Evolutionary conservation across 129 eudicot genomes (phyloP).

Genomic region (Saposhnikovia divaricata): DNA sequence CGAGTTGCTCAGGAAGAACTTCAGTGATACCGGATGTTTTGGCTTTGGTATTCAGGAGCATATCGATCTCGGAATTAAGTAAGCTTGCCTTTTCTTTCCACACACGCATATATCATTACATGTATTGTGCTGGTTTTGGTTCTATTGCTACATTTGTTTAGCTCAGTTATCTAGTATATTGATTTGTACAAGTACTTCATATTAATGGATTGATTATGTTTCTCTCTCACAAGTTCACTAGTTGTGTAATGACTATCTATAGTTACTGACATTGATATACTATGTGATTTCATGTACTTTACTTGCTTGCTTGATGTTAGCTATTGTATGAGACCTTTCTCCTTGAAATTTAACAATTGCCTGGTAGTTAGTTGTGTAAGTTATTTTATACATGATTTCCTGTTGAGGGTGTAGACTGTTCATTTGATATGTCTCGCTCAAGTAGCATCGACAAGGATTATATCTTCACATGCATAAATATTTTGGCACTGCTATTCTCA

Average conservation of each 20-base stretch:
- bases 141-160: neutral
- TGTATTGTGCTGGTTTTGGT: neutral
- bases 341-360: neutral
- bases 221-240: neutral
- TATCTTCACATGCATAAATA: neutral
- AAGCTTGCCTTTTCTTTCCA: neutral
- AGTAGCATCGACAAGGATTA: neutral
- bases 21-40: conserved; percentile 2
- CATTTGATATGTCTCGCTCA: neutral
- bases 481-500: neutral
- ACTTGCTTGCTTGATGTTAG: neutral
- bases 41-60: conserved; percentile 6
- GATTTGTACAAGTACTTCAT: neutral
- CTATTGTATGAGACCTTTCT: neutral
- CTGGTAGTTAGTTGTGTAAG: neutral
- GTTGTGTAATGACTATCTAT: neutral
- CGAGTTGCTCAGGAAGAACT: conserved; percentile 3
- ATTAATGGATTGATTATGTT: neutral
- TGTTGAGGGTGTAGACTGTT: neutral
- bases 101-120: neutral
- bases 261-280: neutral
- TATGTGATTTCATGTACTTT: neutral
- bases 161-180: neutral
- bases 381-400: neutral
- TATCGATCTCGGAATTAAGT: conserved; percentile 3